These are phyloP conservation scores for Trametes cinnabarina DNA, from an alignment of 768 basidiomycete species.

Conservation along the genomic window DNA sequence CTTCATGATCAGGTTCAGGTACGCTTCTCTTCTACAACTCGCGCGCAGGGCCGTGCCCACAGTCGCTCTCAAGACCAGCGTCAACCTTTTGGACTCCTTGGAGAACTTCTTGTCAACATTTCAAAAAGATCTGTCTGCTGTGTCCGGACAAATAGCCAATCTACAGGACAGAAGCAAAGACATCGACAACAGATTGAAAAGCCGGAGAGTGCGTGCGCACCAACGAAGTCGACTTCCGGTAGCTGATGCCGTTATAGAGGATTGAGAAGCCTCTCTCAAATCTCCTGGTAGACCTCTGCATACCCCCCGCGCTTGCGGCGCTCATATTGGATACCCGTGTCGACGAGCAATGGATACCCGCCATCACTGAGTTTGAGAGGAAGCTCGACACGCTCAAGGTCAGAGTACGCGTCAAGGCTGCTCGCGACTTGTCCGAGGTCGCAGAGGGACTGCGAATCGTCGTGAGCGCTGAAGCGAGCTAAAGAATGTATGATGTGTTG, in stretches of 20 bases:
- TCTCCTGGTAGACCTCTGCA: slow-evolving; percentile 74
- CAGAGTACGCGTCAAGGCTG: slow-evolving; percentile 82
- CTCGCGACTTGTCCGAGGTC: slow-evolving; percentile 78
- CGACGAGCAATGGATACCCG: slow-evolving; percentile 83
- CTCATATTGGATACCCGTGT: slow-evolving; percentile 83
- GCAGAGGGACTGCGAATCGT: slow-evolving; percentile 86
- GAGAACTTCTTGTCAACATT: slow-evolving; percentile 93
- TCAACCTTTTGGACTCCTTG: slow-evolving; percentile 80
- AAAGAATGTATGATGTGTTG: too few relatives aligned
- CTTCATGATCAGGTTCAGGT: slow-evolving; percentile 93
- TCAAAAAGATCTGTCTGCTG: slow-evolving; percentile 89
- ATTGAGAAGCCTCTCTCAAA: slow-evolving; percentile 86
- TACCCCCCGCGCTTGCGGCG: slow-evolving; percentile 76
- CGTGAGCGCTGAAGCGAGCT: too few relatives aligned
- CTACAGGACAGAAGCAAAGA: slow-evolving; percentile 87
- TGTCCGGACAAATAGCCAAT: slow-evolving; percentile 95
- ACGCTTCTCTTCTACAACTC: slow-evolving; percentile 2
- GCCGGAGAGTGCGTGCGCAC: slow-evolving; percentile 65
- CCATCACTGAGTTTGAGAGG: slow-evolving; percentile 77
- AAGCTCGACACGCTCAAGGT: slow-evolving; percentile 65
- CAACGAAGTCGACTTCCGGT: not conserved
- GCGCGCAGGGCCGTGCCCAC: not conserved
- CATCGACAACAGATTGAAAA: slow-evolving; percentile 84
- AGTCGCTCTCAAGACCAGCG: slow-evolving; percentile 62
- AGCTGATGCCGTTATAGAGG: slow-evolving; percentile 48